Conservation (phyloP, 2,329 filamentous ascomycete species). For the Alternaria sp. region DNA sequence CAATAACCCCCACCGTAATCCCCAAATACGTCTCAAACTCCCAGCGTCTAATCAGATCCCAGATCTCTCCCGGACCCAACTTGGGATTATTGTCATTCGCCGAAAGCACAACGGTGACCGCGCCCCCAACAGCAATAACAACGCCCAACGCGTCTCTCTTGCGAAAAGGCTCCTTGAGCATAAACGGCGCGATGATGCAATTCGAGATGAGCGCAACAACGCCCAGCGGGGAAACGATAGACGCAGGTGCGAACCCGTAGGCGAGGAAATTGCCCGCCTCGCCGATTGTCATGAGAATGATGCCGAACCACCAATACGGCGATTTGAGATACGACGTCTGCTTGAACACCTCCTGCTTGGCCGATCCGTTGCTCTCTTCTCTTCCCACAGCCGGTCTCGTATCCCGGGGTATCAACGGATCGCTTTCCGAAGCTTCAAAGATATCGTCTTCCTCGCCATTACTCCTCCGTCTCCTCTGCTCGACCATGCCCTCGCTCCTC, state of each 20-base stretch:
- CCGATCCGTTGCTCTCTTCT: slow-evolving; percentile 12
- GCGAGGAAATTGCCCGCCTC: slow-evolving; percentile 97
- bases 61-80: slow-evolving; percentile 87
- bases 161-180: slow-evolving; percentile 91
- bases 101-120: slow-evolving; percentile 90
- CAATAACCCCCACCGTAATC: slow-evolving; percentile 75
- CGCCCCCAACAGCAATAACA: slow-evolving; percentile 82
- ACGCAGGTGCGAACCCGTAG: slow-evolving; percentile 96
- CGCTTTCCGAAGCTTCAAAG: slow-evolving; percentile 40
- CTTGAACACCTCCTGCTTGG: slow-evolving; percentile 46
- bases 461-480: background rate
- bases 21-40: slow-evolving; percentile 91
- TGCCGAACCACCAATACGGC: slow-evolving; percentile 95
- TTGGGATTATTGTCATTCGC: slow-evolving; percentile 89
- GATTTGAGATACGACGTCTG: slow-evolving; percentile 82
- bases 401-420: slow-evolving; percentile 34
- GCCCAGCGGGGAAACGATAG: slow-evolving; percentile 93
- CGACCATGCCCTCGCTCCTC: slow-evolving; percentile 6
- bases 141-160: slow-evolving; percentile 87
- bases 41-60: slow-evolving; percentile 83
- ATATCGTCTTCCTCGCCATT: slow-evolving; percentile 2
- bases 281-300: slow-evolving; percentile 88
- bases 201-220: slow-evolving; percentile 98
- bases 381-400: slow-evolving; percentile 35
- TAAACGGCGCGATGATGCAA: slow-evolving; percentile 91